Evolutionary conservation across 2,329 filamentous ascomycete species (phyloP).

Genomic region (Nannizzia gypsea): DNA sequence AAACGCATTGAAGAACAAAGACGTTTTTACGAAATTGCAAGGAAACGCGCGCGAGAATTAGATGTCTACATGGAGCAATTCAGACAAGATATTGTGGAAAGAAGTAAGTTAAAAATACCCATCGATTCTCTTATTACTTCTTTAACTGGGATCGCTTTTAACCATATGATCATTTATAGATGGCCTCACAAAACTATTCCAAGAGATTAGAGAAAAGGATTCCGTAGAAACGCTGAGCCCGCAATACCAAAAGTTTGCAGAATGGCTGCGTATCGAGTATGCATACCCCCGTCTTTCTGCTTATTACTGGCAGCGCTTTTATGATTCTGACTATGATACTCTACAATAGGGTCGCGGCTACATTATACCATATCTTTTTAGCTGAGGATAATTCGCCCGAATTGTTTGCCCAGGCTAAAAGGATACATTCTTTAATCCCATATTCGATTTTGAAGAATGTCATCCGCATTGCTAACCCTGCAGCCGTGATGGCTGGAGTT

Average conservation of each 20-base stretch:
- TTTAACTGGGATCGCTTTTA: neutral
- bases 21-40: slow-evolving; percentile 88
- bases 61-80: slow-evolving; percentile 95
- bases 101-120: slow-evolving; percentile 46
- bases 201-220: slow-evolving; percentile 82
- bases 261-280: slow-evolving; percentile 88
- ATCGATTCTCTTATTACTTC: neutral
- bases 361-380: slow-evolving; percentile 91
- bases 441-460: slow-evolving; percentile 93
- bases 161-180: slow-evolving; percentile 35
- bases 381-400: slow-evolving; percentile 98
- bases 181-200: slow-evolving; percentile 82
- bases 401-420: slow-evolving; percentile 82
- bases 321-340: neutral
- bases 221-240: slow-evolving; percentile 79
- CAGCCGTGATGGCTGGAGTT: slow-evolving; percentile 90
- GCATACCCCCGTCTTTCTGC: slow-evolving; percentile 12
- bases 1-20: slow-evolving; percentile 85
- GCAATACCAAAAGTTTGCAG: slow-evolving; percentile 95
- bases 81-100: slow-evolving; percentile 54
- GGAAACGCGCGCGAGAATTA: slow-evolving; percentile 77
- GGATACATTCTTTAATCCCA: slow-evolving; percentile 87
- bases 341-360: slow-evolving; percentile 61
- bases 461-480: slow-evolving; percentile 90
- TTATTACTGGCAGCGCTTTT: neutral